phyloP scores from a whole-genome alignment of 1,284 basidiomycete species.

The Neonothopanus nambi region DNA sequence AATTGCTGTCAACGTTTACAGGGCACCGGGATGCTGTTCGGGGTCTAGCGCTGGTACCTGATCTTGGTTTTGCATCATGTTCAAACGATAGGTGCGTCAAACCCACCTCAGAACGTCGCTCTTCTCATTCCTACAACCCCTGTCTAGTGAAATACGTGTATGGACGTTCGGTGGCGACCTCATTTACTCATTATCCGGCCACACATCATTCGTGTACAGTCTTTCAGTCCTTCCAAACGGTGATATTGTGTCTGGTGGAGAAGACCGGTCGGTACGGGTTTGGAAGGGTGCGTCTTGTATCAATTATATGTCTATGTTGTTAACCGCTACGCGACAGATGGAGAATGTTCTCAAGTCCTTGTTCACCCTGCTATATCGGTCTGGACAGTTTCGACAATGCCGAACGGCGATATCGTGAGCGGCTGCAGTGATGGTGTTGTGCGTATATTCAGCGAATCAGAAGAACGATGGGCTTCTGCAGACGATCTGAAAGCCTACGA shows the following conservation, averaged over 20 bases:
- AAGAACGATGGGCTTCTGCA: constrained; percentile 73
- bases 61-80: constrained; percentile 92
- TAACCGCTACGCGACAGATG: constrained; percentile 28
- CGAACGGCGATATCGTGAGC: constrained; percentile 88
- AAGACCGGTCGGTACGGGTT: constrained; percentile 80
- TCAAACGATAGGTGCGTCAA: constrained; percentile 84
- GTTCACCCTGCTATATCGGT: constrained; percentile 93
- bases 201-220: constrained; percentile 97
- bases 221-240: constrained; percentile 79
- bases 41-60: constrained; percentile 75
- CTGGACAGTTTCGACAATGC: constrained; percentile 86
- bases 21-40: constrained; percentile 94
- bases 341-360: constrained; percentile 84
- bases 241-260: constrained; percentile 77
- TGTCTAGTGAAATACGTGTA: constrained; percentile 79
- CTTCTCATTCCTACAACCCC: constrained; percentile 10
- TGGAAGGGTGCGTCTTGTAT: constrained; percentile 65
- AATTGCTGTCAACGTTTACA: constrained; percentile 69
- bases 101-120: constrained; percentile 9
- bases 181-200: constrained; percentile 82
- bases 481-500: constrained; percentile 73
- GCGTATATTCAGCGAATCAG: constrained; percentile 81
- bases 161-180: constrained; percentile 85
- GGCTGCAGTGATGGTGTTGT: constrained; percentile 88
- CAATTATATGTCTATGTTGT: constrained; percentile 1